These are phyloP conservation scores for Rhizopogon vulgaris DNA, from an alignment of 768 basidiomycete genomes.

Conservation along the genomic window DNA sequence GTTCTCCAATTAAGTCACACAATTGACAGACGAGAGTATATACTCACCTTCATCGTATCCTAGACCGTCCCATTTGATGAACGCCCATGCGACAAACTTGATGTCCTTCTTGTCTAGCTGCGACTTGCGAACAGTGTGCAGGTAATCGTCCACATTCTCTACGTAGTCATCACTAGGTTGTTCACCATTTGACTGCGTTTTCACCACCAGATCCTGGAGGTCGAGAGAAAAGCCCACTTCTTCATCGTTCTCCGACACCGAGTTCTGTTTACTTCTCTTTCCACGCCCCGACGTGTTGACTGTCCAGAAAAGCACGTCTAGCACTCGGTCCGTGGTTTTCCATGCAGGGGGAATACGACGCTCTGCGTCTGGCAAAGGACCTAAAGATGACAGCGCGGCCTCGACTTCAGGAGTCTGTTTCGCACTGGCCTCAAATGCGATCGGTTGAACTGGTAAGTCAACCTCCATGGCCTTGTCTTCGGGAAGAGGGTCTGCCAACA, in stretches of 20 bases:
- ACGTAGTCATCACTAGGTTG: constrained; percentile 50
- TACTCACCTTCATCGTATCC: constrained; percentile 81
- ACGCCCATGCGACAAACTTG: constrained; percentile 67
- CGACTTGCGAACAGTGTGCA: constrained; percentile 29
- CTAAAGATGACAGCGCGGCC: constrained; percentile 14
- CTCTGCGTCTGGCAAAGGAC: constrained; percentile 64
- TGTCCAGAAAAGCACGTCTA: constrained; percentile 71
- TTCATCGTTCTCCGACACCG: constrained; percentile 14
- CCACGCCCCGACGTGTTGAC: constrained; percentile 24
- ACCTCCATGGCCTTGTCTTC: constrained; percentile 20
- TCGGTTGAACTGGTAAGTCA: constrained; percentile 16
- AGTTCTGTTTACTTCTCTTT: constrained; percentile 14
- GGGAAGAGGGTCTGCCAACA: constrained; percentile 45
- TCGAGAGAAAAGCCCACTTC: constrained; percentile 16
- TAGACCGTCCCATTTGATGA: constrained; percentile 90
- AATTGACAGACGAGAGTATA: neutral
- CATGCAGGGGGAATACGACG: constrained; percentile 68
- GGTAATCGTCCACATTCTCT: constrained; percentile 57
- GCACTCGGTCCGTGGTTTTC: constrained; percentile 88
- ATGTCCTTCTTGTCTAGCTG: constrained; percentile 42
- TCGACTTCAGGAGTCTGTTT: constrained; percentile 30
- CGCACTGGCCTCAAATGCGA: constrained; percentile 37
- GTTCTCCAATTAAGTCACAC: neutral
- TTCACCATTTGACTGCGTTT: constrained; percentile 53
- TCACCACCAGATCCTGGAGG: constrained; percentile 23